phyloP scores from a whole-genome alignment of 2,329 filamentous ascomycete genomes.

The Fusarium illudens region DNA sequence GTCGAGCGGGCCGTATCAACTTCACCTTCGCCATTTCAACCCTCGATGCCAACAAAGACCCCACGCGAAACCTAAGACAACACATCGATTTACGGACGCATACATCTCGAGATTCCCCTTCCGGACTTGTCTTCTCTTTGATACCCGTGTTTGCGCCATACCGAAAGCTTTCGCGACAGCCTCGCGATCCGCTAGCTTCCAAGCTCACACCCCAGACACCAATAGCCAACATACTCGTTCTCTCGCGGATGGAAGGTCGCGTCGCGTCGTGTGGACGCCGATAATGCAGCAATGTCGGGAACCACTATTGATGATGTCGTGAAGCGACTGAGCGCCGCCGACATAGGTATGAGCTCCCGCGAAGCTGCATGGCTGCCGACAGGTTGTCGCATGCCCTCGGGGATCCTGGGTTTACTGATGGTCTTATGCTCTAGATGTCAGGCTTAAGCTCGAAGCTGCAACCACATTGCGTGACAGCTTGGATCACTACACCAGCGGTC shows the following conservation, averaged over 20 bases:
- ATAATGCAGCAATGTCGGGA: conserved; percentile 67
- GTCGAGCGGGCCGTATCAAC: conserved; percentile 12
- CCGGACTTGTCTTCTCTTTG: background rate
- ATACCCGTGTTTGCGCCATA: conserved; percentile 8
- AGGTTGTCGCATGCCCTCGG: conserved; percentile 32
- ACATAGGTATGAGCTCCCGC: conserved; percentile 56
- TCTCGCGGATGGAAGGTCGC: conserved; percentile 48
- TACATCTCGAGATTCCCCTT: no score
- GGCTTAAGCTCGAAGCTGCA: conserved; percentile 82
- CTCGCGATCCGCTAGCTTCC: conserved; percentile 33
- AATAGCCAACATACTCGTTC: conserved; percentile 29
- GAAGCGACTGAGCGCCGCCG: conserved; percentile 64
- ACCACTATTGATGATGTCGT: conserved; percentile 70
- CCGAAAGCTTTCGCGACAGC: conserved; percentile 30
- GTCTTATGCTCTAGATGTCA: conserved; percentile 68
- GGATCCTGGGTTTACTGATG: conserved; percentile 7
- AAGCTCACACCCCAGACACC: conserved; percentile 29
- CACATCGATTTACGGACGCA: background rate
- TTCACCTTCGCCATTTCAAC: background rate
- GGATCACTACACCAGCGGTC: conserved; percentile 83
- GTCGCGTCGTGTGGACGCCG: conserved; percentile 49
- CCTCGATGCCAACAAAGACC: background rate
- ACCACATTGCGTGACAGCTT: conserved; percentile 89
- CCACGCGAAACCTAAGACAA: background rate
- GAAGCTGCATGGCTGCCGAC: conserved; percentile 14